Evolutionary conservation across 1,284 basidiomycete species (phyloP).

Genomic region (Cronartium ribicola): DNA sequence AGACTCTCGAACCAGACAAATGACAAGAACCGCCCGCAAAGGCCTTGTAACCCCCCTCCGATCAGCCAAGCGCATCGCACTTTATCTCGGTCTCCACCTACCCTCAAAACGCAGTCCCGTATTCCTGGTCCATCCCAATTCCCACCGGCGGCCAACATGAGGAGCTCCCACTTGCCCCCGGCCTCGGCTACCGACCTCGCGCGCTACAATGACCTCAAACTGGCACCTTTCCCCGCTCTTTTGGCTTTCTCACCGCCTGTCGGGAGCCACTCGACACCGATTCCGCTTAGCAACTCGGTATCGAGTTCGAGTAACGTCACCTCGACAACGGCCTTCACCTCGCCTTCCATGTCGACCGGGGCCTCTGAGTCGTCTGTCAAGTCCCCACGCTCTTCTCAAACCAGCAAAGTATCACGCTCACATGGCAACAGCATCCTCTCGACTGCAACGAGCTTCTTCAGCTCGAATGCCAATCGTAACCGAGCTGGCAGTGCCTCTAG

Average conservation of each 20-base stretch:
- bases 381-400: background rate
- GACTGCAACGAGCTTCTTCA: conserved; percentile 36
- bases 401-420: conserved; percentile 15
- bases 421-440: conserved; percentile 20
- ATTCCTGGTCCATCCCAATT: conserved; percentile 57
- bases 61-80: conserved; percentile 19
- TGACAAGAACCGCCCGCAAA: conserved; percentile 4
- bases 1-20: background rate
- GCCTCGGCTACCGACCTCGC: conserved; percentile 61
- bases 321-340: background rate
- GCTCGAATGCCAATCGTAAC: conserved; percentile 1
- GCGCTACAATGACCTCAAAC: conserved; percentile 69
- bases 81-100: background rate
- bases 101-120: background rate
- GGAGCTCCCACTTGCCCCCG: conserved; percentile 58
- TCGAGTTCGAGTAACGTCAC: background rate
- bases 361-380: conserved; percentile 7
- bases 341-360: background rate
- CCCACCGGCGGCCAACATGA: conserved; percentile 61
- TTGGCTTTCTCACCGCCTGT: conserved; percentile 10
- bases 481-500: conserved; percentile 8
- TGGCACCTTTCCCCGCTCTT: conserved; percentile 74
- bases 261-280: background rate
- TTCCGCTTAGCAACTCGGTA: background rate
- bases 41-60: conserved; percentile 13